Conservation (phyloP, 345 rosid species). For the Ceriops tagal region DNA sequence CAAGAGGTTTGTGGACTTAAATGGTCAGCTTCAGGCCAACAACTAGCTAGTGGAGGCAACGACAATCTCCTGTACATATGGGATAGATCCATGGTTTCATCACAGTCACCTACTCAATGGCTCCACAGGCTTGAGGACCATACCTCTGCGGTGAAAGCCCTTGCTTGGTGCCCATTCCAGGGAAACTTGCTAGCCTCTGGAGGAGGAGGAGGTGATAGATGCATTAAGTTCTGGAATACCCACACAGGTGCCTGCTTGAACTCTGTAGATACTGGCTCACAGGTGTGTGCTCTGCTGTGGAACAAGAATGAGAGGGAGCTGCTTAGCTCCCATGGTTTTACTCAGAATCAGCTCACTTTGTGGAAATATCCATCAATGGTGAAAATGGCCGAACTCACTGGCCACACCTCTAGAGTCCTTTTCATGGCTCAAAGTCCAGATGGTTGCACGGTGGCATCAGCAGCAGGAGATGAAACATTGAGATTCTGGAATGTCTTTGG, state of each 20-base stretch:
- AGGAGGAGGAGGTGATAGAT: slow-evolving; percentile 41
- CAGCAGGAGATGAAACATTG: slow-evolving; percentile 63
- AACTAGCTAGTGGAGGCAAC: slow-evolving; percentile 28
- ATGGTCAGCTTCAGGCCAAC: slow-evolving; percentile 29
- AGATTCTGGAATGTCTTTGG: slow-evolving; percentile 66
- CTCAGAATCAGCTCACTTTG: slow-evolving; percentile 39
- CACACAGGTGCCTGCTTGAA: slow-evolving; percentile 49
- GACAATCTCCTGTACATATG: slow-evolving; percentile 20
- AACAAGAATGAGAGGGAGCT: slow-evolving; percentile 44
- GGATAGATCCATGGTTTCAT: slow-evolving; percentile 34
- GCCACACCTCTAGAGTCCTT: slow-evolving; percentile 44
- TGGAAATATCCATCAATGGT: slow-evolving; percentile 52
- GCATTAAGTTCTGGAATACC: slow-evolving; percentile 47
- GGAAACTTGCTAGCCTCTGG: slow-evolving; percentile 45
- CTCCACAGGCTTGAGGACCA: slow-evolving; percentile 50
- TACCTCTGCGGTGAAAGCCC: slow-evolving; percentile 50
- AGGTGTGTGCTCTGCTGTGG: slow-evolving; percentile 44
- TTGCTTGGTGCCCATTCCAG: slow-evolving; percentile 55
- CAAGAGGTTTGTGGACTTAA: slow-evolving; percentile 28
- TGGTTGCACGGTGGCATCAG: slow-evolving; percentile 63
- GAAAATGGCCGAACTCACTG: slow-evolving; percentile 42
- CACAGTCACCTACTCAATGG: slow-evolving; percentile 39
- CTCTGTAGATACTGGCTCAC: slow-evolving; percentile 40
- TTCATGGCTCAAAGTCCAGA: slow-evolving; percentile 57
- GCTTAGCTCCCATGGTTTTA: slow-evolving; percentile 47